These are phyloP conservation scores for Leccinum longicurvipes DNA, from an alignment of 768 basidiomycete genomes.

Conservation along the genomic window DNA sequence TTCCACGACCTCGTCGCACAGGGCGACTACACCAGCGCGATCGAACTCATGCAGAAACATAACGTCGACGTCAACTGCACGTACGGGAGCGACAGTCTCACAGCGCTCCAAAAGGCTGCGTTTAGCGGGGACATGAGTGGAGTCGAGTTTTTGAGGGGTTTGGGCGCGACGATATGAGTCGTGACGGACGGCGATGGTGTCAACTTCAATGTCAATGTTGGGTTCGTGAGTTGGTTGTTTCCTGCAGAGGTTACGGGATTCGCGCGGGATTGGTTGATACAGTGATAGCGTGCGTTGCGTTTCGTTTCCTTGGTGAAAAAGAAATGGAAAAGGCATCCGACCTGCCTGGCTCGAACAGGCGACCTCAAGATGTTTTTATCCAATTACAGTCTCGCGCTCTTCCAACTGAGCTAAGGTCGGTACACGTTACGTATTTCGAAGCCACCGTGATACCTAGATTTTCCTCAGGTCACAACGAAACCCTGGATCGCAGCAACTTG, in stretches of 20 bases:
- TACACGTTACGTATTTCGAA: background rate
- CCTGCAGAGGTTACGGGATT: too few species aligned
- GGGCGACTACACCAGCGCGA: slow-evolving; percentile 19
- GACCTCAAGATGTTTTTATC: slow-evolving; percentile 47
- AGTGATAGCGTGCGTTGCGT: too few species aligned
- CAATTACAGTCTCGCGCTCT: slow-evolving; percentile 48
- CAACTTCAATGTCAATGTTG: too few species aligned
- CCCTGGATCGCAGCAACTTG: too few species aligned
- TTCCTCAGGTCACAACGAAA: too few species aligned
- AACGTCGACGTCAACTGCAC: slow-evolving; percentile 20
- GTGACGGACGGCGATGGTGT: too few species aligned
- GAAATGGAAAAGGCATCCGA: slow-evolving; percentile 32
- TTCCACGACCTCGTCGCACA: slow-evolving; percentile 24
- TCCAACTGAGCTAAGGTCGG: slow-evolving; percentile 43
- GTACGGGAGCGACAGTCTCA: slow-evolving; percentile 16
- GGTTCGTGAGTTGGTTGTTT: too few species aligned
- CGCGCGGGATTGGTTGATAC: too few species aligned
- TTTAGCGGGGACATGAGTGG: slow-evolving; percentile 19
- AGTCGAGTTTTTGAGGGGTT: slow-evolving; percentile 16
- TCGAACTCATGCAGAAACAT: slow-evolving; percentile 17
- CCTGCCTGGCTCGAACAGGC: slow-evolving; percentile 63
- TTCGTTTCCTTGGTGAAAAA: too few species aligned
- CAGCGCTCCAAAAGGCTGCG: slow-evolving; percentile 25
- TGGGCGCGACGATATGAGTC: slow-evolving; percentile 19
- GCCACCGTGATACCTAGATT: background rate